A percentile compares a stretch with the other conserved stretches of the same genome.
Conservation (phyloP, 805 yeast genomes). For the Kodamaea kaohsiungensis region DNA sequence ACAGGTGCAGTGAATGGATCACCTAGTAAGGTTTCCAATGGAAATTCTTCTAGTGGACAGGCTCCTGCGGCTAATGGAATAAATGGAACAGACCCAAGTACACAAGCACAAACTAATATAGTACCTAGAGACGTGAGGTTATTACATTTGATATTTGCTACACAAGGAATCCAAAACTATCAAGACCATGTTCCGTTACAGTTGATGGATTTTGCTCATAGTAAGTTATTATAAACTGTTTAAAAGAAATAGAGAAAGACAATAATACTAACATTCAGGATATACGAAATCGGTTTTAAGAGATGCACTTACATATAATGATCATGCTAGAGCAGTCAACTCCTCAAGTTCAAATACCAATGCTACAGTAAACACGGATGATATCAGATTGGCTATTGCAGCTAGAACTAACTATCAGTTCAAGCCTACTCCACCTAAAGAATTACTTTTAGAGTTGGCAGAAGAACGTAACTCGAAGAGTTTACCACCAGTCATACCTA, state of each 20-base stretch:
- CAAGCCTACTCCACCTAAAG: slow-evolving; percentile 93
- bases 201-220: slow-evolving; percentile 93
- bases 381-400: slow-evolving; percentile 86
- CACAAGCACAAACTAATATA: slow-evolving; percentile 19
- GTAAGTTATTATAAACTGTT: slow-evolving; percentile 41
- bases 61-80: not conserved
- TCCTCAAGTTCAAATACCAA: slow-evolving; percentile 37
- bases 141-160: slow-evolving; percentile 85
- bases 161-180: slow-evolving; percentile 87
- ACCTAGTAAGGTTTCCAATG: slow-evolving; percentile 4
- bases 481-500: slow-evolving; percentile 86
- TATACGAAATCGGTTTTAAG: slow-evolving; percentile 85
- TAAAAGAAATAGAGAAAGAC: too few species aligned
- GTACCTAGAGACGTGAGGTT: slow-evolving; percentile 90
- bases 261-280: slow-evolving; percentile 28
- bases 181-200: slow-evolving; percentile 96
- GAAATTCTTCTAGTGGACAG: not conserved
- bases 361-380: slow-evolving; percentile 76
- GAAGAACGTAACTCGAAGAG: slow-evolving; percentile 88
- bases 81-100: not conserved
- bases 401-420: slow-evolving; percentile 95
- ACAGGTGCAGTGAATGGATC: slow-evolving; percentile 2
- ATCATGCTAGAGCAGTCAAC: slow-evolving; percentile 59
- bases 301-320: slow-evolving; percentile 88
- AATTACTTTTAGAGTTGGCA: slow-evolving; percentile 84